A percentile compares a stretch with the other conserved stretches of the same genome.
These are phyloP conservation scores for Gynochthodes officinalis DNA, from an alignment of 257 asterid species.

Conservation along the genomic window DNA sequence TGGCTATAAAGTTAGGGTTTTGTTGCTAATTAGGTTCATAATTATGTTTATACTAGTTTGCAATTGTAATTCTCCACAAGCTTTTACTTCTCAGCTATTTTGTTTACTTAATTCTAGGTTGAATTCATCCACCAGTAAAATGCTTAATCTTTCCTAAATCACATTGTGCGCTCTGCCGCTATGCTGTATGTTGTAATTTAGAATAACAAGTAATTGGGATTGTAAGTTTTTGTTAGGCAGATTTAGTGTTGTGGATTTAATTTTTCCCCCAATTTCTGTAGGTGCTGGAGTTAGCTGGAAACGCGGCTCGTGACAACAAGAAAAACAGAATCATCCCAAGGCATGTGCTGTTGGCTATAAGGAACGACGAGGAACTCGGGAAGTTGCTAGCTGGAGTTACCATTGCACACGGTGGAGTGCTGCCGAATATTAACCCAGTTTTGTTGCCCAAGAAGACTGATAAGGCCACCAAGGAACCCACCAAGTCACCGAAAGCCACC, in stretches of 20 bases:
- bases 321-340: slow-evolving; percentile 70
- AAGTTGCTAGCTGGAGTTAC: slow-evolving; percentile 69
- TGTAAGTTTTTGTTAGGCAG: too few species aligned
- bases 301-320: slow-evolving; percentile 81
- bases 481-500: slow-evolving; percentile 33
- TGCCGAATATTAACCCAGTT: slow-evolving; percentile 68
- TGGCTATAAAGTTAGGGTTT: not conserved
- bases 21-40: too few species aligned
- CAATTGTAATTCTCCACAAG: not conserved
- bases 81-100: too few species aligned
- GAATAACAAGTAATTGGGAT: too few species aligned
- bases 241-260: too few species aligned
- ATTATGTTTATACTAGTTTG: too few species aligned
- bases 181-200: too few species aligned
- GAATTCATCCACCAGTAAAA: too few species aligned
- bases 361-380: slow-evolving; percentile 75
- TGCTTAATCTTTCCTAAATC: too few species aligned
- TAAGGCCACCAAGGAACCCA: slow-evolving; percentile 35
- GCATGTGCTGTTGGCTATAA: slow-evolving; percentile 62
- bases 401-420: slow-evolving; percentile 71
- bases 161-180: too few species aligned
- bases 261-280: too few species aligned
- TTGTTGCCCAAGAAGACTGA: slow-evolving; percentile 62
- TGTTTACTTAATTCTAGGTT: too few species aligned
- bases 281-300: slow-evolving; percentile 83